Evolutionary conservation across 352 stramenopile species (phyloP).

Genomic region (Blastocystis sp.): DNA sequence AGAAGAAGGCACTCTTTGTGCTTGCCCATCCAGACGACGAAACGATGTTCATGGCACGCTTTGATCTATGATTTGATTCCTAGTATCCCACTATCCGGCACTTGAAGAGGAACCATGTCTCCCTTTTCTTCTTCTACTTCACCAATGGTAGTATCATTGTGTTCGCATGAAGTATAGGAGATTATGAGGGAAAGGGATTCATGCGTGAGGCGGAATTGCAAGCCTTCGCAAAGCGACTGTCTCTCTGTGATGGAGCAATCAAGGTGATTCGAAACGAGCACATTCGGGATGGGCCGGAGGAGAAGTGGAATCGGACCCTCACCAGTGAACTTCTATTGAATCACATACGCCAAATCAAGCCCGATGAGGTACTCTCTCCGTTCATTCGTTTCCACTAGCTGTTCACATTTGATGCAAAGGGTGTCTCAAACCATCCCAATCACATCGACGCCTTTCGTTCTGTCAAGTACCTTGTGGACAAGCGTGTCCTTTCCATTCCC

Average conservation of each 20-base stretch:
- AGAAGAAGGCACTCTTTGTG: conserved; percentile 74
- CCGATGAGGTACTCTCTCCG: conserved; percentile 12
- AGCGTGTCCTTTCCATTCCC: conserved; percentile 68
- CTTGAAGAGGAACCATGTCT: conserved; percentile 30
- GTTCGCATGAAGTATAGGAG: conserved; percentile 73
- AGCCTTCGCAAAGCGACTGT: conserved; percentile 75
- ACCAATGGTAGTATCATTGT: conserved; percentile 73
- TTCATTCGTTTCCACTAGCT: conserved; percentile 74
- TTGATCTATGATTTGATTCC: conserved; percentile 75
- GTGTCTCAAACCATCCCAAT: conserved; percentile 82
- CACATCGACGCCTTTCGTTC: conserved; percentile 79
- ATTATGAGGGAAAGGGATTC: conserved; percentile 79
- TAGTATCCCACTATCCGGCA: conserved; percentile 69
- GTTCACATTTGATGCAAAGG: conserved; percentile 84
- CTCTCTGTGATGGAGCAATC: conserved; percentile 74
- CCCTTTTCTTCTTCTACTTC: conserved; percentile 78
- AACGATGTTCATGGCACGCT: conserved; percentile 85
- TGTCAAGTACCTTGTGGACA: conserved; percentile 74
- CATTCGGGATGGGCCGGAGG: conserved; percentile 82
- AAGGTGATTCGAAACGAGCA: conserved; percentile 78
- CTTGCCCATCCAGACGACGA: conserved; percentile 86
- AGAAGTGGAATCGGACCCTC: conserved; percentile 76
- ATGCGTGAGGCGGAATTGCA: conserved; percentile 77
- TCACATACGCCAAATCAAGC: conserved; percentile 4
- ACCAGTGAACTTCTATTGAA: conserved; percentile 76